A percentile compares a stretch with the other conserved stretches of the same genome.
These are phyloP conservation scores for Lactifluus hygrophoroides DNA, from an alignment of 768 basidiomycete species.

Conservation along the genomic window DNA sequence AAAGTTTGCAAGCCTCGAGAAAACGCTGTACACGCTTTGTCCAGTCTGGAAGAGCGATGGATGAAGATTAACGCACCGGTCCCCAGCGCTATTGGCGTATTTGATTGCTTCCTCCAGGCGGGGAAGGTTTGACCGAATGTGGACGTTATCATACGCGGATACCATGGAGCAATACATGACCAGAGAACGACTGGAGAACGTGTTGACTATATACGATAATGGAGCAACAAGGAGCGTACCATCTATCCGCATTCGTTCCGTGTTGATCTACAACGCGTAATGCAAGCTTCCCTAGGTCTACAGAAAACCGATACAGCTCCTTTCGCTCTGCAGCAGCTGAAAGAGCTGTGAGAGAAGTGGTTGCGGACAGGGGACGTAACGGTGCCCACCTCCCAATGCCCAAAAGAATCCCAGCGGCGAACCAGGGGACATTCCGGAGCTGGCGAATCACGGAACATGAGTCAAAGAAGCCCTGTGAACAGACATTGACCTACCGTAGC, in stretches of 20 bases:
- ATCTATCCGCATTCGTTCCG: slow-evolving; percentile 59
- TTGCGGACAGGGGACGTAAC: background rate
- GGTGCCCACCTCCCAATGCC: slow-evolving; percentile 48
- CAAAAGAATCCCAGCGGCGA: slow-evolving; percentile 68
- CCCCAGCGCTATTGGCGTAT: slow-evolving; percentile 58
- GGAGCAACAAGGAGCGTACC: slow-evolving; percentile 31
- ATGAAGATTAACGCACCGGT: slow-evolving; percentile 36
- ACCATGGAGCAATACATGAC: slow-evolving; percentile 55
- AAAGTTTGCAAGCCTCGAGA: slow-evolving; percentile 51
- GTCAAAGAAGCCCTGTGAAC: background rate
- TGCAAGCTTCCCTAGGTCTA: slow-evolving; percentile 57
- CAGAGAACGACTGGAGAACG: slow-evolving; percentile 42
- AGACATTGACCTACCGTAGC: slow-evolving; percentile 36
- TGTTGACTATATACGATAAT: background rate
- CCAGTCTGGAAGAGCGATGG: background rate
- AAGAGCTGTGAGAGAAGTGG: background rate
- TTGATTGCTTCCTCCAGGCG: slow-evolving; percentile 55
- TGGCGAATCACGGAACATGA: slow-evolving; percentile 23
- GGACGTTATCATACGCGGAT: slow-evolving; percentile 58
- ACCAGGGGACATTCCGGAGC: slow-evolving; percentile 60
- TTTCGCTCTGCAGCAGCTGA: slow-evolving; percentile 51
- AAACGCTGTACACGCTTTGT: slow-evolving; percentile 35
- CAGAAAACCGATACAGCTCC: slow-evolving; percentile 59
- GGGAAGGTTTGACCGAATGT: slow-evolving; percentile 52
- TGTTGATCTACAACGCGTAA: slow-evolving; percentile 58